A percentile compares a stretch with the other conserved stretches of the same genome.
Conservation (phyloP, 768 basidiomycete genomes). For the Serpula lacrymans region DNA sequence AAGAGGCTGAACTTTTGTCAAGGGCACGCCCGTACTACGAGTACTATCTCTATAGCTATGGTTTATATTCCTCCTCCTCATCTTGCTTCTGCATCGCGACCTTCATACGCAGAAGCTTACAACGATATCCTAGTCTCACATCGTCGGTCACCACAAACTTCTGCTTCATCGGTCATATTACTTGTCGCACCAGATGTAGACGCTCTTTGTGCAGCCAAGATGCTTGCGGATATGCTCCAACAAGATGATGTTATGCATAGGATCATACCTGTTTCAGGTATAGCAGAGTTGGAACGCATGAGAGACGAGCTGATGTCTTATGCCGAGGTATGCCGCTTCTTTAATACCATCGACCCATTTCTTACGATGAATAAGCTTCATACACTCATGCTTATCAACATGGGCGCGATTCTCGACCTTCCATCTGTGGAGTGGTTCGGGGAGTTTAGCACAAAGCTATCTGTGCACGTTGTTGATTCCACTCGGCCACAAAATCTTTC, state of each 20-base stretch:
- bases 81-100: constrained; percentile 49
- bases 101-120: constrained; percentile 75
- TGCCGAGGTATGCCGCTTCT: constrained; percentile 52
- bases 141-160: constrained; percentile 67
- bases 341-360: constrained; percentile 2
- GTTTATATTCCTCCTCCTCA: constrained; percentile 74
- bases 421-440: constrained; percentile 75
- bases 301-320: constrained; percentile 63
- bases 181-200: constrained; percentile 91
- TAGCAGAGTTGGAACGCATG: constrained; percentile 66
- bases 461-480: constrained; percentile 93
- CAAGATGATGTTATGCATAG: constrained; percentile 94
- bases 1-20: no score
- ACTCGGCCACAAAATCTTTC: constrained; percentile 85
- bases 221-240: constrained; percentile 85
- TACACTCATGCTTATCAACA: constrained; percentile 87
- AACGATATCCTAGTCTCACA: constrained; percentile 66
- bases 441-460: constrained; percentile 56
- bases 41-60: no score
- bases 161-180: constrained; percentile 81
- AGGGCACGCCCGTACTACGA: no score
- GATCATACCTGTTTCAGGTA: constrained; percentile 85
- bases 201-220: constrained; percentile 85
- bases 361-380: constrained; percentile 52
- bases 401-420: constrained; percentile 87